Conservation (phyloP, 176 grass and related monocot species). For the Typha latifolia region DNA sequence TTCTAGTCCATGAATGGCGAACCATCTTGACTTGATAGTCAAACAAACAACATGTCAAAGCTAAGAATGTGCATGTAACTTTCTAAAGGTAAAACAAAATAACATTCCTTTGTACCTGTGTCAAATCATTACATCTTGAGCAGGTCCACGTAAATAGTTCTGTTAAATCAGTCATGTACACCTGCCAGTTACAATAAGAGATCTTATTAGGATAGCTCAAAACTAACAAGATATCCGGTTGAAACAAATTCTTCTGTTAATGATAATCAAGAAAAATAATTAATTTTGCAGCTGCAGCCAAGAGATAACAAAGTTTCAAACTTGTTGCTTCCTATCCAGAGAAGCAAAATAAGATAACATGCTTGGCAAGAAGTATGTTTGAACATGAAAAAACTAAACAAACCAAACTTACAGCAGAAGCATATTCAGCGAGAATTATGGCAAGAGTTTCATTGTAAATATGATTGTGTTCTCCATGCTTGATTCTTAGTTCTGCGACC, state of each 20-base stretch:
- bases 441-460: conserved; percentile 80
- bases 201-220: conserved; percentile 5
- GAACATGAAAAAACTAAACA: background rate
- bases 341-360: background rate
- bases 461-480: conserved; percentile 19
- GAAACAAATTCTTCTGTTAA: background rate
- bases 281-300: too few species aligned
- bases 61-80: conserved; percentile 7
- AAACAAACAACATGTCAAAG: conserved; percentile 12
- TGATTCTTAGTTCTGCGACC: conserved; percentile 37
- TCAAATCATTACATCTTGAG: conserved; percentile 63
- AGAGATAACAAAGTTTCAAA: background rate
- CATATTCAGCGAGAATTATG: conserved; percentile 76
- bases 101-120: conserved; percentile 30
- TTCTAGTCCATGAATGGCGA: background rate
- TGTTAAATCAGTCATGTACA: conserved; percentile 84
- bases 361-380: conserved; percentile 1
- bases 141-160: conserved; percentile 89
- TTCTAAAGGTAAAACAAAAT: conserved; percentile 1
- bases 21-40: background rate
- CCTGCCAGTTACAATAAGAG: conserved; percentile 35
- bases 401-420: conserved; percentile 58
- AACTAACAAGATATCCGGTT: background rate
- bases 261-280: too few species aligned
- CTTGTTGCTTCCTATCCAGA: background rate